Conservation (phyloP, 1,284 basidiomycete species). For the Rhodotorula sp. region DNA sequence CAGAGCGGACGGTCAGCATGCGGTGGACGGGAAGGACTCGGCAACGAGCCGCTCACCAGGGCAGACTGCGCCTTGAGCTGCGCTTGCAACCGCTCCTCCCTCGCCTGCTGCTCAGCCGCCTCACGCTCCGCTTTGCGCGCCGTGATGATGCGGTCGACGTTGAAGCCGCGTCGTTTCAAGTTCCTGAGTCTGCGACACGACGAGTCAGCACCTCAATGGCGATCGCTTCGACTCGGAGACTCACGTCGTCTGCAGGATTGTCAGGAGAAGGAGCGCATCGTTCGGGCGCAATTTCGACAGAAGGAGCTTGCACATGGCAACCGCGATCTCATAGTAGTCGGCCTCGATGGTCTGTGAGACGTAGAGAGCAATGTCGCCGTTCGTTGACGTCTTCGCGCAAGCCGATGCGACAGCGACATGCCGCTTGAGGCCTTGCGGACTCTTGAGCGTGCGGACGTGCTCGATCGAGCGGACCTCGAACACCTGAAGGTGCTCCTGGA, state of each 20-base stretch:
- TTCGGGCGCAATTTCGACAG: slow-evolving; percentile 73
- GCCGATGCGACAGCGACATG: slow-evolving; percentile 48
- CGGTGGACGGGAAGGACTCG: not conserved
- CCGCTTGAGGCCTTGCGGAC: slow-evolving; percentile 34
- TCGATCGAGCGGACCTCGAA: slow-evolving; percentile 46
- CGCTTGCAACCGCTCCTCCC: slow-evolving; percentile 43
- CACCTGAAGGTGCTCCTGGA: slow-evolving; percentile 66
- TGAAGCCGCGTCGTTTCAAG: slow-evolving; percentile 74
- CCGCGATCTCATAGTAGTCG: slow-evolving; percentile 57
- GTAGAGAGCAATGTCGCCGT: slow-evolving; percentile 50
- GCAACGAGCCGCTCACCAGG: not conserved
- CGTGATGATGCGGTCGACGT: slow-evolving; percentile 85
- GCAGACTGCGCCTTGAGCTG: slow-evolving; percentile 33
- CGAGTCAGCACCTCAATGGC: not conserved
- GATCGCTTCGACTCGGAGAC: not conserved
- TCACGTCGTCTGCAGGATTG: slow-evolving; percentile 79
- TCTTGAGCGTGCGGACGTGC: slow-evolving; percentile 54
- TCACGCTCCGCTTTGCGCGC: slow-evolving; percentile 74
- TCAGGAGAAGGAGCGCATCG: slow-evolving; percentile 84
- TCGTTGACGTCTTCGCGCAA: slow-evolving; percentile 20
- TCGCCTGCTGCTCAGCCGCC: slow-evolving; percentile 53
- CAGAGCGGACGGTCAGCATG: not conserved
- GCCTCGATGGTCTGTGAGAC: slow-evolving; percentile 70
- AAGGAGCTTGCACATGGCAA: slow-evolving; percentile 69
- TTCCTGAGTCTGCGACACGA: slow-evolving; percentile 57